Conservation (phyloP, 805 yeast genomes). For the Lipomyces starkeyi region DNA sequence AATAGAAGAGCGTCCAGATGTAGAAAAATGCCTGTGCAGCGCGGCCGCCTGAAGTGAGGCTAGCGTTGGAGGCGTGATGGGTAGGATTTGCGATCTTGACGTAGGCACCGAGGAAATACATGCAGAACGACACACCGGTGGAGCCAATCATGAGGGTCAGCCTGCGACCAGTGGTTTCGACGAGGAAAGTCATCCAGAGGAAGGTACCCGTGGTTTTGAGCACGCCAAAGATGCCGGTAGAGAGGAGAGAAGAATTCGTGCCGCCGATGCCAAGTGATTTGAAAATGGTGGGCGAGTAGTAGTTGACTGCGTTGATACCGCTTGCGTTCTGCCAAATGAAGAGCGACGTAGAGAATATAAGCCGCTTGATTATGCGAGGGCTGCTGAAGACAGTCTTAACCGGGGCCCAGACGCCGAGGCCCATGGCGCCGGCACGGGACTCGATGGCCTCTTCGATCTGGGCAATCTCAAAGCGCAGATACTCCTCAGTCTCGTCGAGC, state of each 20-base stretch:
- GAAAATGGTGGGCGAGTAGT: constrained; percentile 61
- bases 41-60: constrained; percentile 23
- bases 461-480: constrained; percentile 51
- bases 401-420: constrained; percentile 30
- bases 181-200: constrained; percentile 26
- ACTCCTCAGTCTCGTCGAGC: constrained; percentile 51
- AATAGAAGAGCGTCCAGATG: constrained; percentile 27
- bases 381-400: constrained; percentile 15
- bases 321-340: constrained; percentile 31
- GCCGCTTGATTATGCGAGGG: constrained; percentile 9
- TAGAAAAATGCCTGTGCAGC: constrained; percentile 29
- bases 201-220: constrained; percentile 45
- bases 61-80: not conserved
- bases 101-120: constrained; percentile 28
- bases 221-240: constrained; percentile 62
- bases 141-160: constrained; percentile 27
- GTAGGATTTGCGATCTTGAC: constrained; percentile 26
- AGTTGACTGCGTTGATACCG: constrained; percentile 45
- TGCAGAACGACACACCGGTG: constrained; percentile 19
- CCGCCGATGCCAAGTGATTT: constrained; percentile 57
- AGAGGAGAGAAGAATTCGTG: constrained; percentile 53
- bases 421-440: constrained; percentile 22
- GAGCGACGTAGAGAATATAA: constrained; percentile 19
- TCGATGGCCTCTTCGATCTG: constrained; percentile 32
- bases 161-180: constrained; percentile 30